A percentile compares a stretch with the other conserved stretches of the same genome.
phyloP scores from a whole-genome alignment of 441 rosid genomes.

The Erysimum cheiri region DNA sequence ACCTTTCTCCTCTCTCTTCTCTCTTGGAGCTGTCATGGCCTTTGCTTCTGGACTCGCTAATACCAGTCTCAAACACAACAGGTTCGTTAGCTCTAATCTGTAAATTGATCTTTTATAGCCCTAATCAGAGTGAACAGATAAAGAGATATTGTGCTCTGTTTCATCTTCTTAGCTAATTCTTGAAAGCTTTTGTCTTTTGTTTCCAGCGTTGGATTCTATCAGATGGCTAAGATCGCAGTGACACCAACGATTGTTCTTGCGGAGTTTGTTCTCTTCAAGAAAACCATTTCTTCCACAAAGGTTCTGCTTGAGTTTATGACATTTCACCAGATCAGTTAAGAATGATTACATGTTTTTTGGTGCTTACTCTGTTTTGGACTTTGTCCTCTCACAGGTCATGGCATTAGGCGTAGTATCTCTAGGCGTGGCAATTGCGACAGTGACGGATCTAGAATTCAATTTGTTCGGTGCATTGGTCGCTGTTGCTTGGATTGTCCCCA shows the following conservation, averaged over 20 bases:
- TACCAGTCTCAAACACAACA: conserved; percentile 86
- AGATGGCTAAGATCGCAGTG: conserved; percentile 97
- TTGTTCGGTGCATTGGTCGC: conserved; percentile 82
- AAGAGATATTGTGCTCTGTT: conserved; percentile 22
- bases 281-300: conserved; percentile 69
- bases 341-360: neutral
- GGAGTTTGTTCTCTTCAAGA: conserved; percentile 73
- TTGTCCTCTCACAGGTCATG: conserved; percentile 58
- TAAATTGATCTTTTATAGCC: neutral
- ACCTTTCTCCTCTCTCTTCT: conserved; percentile 76
- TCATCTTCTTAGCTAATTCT: neutral
- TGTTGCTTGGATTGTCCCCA: conserved; percentile 87
- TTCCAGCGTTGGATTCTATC: conserved; percentile 92
- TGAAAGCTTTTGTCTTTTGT: conserved; percentile 18
- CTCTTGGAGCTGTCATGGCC: conserved; percentile 87
- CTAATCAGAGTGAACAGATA: neutral
- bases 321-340: neutral
- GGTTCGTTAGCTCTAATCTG: conserved; percentile 47
- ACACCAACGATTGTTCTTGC: conserved; percentile 93
- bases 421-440: conserved; percentile 91
- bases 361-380: conserved; percentile 39
- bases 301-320: conserved; percentile 36
- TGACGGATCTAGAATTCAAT: conserved; percentile 86
- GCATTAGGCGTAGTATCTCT: conserved; percentile 73
- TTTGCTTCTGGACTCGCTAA: conserved; percentile 96